A percentile compares a stretch with the other conserved stretches of the same genome.
phyloP scores from a whole-genome alignment of 2,329 filamentous ascomycete species.

The Exophiala lecanii-corni region DNA sequence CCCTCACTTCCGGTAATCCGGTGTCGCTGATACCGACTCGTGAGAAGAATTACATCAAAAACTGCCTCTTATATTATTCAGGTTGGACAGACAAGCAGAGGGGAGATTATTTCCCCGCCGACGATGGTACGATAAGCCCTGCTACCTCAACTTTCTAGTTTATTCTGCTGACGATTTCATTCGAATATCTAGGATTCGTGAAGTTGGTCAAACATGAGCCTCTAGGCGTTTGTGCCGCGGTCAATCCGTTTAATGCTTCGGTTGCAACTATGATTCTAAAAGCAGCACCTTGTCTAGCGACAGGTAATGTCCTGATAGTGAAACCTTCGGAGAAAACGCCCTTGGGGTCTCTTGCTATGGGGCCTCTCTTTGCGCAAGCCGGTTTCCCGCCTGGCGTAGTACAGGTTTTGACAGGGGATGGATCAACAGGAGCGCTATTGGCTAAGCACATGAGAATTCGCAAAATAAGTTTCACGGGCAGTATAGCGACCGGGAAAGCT shows the following conservation, averaged over 20 bases:
- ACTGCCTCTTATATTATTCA: constrained; percentile 16
- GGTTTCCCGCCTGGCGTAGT: constrained; percentile 56
- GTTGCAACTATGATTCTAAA: constrained; percentile 37
- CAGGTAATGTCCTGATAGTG: constrained; percentile 28
- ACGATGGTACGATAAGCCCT: constrained; percentile 11
- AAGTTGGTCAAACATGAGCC: constrained; percentile 27
- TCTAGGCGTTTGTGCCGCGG: constrained; percentile 29
- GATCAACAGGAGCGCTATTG: constrained; percentile 54
- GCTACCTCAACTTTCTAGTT: neutral
- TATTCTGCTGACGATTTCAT: neutral
- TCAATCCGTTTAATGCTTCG: constrained; percentile 41
- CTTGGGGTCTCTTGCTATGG: constrained; percentile 7
- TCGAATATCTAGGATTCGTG: too few species aligned
- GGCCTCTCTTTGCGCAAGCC: constrained; percentile 5
- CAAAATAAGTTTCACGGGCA: constrained; percentile 57
- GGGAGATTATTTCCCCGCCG: constrained; percentile 21
- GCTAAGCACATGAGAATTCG: constrained; percentile 57
- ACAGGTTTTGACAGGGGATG: constrained; percentile 56
- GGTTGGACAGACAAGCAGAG: constrained; percentile 22
- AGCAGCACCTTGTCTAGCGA: constrained; percentile 36
- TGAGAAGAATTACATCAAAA: constrained; percentile 8
- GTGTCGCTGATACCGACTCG: constrained; percentile 27
- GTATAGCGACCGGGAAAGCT: constrained; percentile 56
- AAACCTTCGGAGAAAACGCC: constrained; percentile 23
- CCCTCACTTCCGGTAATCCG: constrained; percentile 19